Evolutionary conservation across 2,329 filamentous ascomycete genomes (phyloP).

Genomic region (Gremmenia infestans): DNA sequence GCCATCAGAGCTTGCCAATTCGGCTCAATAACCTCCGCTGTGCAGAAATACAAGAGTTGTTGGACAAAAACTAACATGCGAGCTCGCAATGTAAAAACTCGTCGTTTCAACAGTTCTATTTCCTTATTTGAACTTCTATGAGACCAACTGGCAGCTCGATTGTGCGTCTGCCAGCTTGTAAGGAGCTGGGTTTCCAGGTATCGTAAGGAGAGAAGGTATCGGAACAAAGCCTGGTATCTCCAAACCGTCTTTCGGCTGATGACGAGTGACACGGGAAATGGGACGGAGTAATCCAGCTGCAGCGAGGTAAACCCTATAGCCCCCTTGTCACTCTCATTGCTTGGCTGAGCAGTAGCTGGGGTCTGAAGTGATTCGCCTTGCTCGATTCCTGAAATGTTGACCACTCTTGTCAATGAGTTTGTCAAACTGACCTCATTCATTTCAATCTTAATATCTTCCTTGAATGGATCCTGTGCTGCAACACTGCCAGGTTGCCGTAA

Average conservation of each 20-base stretch:
- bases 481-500: constrained; percentile 87
- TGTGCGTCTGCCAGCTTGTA: constrained; percentile 82
- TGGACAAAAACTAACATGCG: constrained; percentile 96
- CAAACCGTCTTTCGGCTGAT: constrained; percentile 91
- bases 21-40: constrained; percentile 89
- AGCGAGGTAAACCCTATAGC: constrained; percentile 84
- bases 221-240: constrained; percentile 88
- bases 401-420: constrained; percentile 87
- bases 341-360: constrained; percentile 66
- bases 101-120: constrained; percentile 85
- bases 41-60: constrained; percentile 91
- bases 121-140: constrained; percentile 66
- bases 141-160: constrained; percentile 70
- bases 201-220: constrained; percentile 83
- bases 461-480: constrained; percentile 83
- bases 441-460: constrained; percentile 93
- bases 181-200: constrained; percentile 82
- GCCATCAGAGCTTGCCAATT: constrained; percentile 92
- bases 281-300: constrained; percentile 86
- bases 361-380: constrained; percentile 75
- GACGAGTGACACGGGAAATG: constrained; percentile 87
- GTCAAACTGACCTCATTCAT: constrained; percentile 91
- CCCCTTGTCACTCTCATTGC: constrained; percentile 70
- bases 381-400: constrained; percentile 90
- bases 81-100: constrained; percentile 81